Percentiles rank a stretch among this genome's conserved stretches.
Conservation (phyloP, 257 asterid species). For the Apocynum venetum region DNA sequence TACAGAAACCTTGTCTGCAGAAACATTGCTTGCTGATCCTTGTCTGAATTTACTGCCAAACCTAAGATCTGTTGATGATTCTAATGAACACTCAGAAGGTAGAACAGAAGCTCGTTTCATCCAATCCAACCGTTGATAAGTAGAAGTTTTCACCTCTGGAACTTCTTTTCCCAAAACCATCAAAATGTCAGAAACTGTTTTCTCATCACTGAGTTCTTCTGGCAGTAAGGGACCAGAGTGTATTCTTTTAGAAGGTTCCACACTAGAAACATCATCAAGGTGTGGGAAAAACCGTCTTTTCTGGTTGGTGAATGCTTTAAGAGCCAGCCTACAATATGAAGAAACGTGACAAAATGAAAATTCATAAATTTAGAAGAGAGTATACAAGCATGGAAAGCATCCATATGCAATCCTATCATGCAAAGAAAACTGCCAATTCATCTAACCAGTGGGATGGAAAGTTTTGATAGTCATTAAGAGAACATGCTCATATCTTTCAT, state of each 20-base stretch:
- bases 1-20: conserved; percentile 65
- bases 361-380: neutral
- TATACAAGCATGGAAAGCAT: conserved; percentile 6
- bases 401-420: neutral
- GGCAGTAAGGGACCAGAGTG: conserved; percentile 40
- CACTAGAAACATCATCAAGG: conserved; percentile 52
- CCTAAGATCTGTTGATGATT: conserved; percentile 52
- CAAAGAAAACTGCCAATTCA: neutral
- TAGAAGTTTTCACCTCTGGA: conserved; percentile 58
- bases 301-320: conserved; percentile 86
- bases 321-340: conserved; percentile 68
- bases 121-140: conserved; percentile 85
- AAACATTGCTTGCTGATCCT: conserved; percentile 44
- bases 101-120: conserved; percentile 69
- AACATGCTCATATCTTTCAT: neutral
- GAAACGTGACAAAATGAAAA: neutral
- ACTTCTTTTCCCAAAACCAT: conserved; percentile 61
- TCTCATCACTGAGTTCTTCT: conserved; percentile 51
- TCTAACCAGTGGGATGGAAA: neutral
- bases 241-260: conserved; percentile 60
- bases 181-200: conserved; percentile 59
- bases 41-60: conserved; percentile 57
- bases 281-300: conserved; percentile 84
- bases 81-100: conserved; percentile 50
- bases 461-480: neutral